Evolutionary conservation across 331 rosid genomes (phyloP).

Genomic region (Rosa hybrid): DNA sequence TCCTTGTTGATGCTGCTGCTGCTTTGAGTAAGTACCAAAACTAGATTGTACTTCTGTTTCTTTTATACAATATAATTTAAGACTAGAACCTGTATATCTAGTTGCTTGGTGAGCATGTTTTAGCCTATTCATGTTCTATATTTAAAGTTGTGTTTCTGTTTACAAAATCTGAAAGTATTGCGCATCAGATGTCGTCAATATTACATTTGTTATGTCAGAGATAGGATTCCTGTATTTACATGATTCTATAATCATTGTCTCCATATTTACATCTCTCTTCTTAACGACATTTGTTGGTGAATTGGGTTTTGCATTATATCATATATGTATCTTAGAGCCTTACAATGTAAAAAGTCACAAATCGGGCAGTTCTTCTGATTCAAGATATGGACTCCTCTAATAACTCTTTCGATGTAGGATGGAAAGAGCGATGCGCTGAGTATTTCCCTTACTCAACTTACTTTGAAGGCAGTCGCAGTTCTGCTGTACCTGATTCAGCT

Average conservation of each 20-base stretch:
- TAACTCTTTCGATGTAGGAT: conserved; percentile 52
- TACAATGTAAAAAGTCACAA: too few species aligned
- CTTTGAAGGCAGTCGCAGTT: conserved; percentile 70
- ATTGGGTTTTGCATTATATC: not conserved
- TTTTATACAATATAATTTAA: not conserved
- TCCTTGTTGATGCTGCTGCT: conserved; percentile 58
- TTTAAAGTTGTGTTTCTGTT: not conserved
- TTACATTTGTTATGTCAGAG: not conserved
- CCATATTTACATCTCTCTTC: not conserved
- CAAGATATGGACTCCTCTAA: not conserved
- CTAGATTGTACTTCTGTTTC: conserved; percentile 5
- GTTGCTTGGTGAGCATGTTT: conserved; percentile 10
- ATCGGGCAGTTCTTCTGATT: not conserved
- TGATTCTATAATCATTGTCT: not conserved
- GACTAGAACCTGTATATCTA: not conserved
- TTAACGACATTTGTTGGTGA: not conserved
- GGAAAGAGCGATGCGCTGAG: conserved; percentile 78
- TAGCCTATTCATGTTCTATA: not conserved
- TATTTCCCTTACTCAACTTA: conserved; percentile 77
- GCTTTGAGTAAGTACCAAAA: conserved; percentile 63
- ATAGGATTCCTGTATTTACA: too few species aligned
- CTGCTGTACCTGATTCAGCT: conserved; percentile 64
- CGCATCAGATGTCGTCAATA: not conserved
- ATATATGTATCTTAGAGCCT: not conserved
- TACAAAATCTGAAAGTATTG: not conserved